Percentiles rank a stretch among this genome's conserved stretches.
Evolutionary conservation across 164 flowering plant genomes (phyloP).

Genomic region (Macadamia tetraphylla): DNA sequence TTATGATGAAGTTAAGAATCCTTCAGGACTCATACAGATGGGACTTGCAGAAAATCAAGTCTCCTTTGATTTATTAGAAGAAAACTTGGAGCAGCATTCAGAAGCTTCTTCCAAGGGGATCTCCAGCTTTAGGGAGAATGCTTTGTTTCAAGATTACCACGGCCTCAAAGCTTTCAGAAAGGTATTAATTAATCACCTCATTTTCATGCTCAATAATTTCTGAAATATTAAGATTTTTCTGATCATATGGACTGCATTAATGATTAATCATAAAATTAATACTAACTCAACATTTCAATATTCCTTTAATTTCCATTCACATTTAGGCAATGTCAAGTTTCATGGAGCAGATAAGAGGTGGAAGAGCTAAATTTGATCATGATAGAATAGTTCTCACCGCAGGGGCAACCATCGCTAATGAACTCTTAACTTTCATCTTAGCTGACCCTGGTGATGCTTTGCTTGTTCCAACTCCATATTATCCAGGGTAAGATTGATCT

Average conservation of each 20-base stretch:
- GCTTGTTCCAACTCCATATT: slow-evolving; percentile 22
- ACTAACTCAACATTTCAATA: background rate
- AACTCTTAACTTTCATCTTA: slow-evolving; percentile 74
- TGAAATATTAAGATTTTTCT: background rate
- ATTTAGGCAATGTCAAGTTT: slow-evolving; percentile 82
- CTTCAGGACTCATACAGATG: slow-evolving; percentile 92
- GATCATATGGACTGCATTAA: background rate
- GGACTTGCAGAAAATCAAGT: slow-evolving; percentile 96
- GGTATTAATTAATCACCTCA: slow-evolving; percentile 17
- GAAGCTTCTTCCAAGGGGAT: slow-evolving; percentile 33
- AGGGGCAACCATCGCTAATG: slow-evolving; percentile 96
- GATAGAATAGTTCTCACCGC: slow-evolving; percentile 79
- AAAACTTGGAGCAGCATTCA: slow-evolving; percentile 52
- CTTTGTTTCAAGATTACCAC: slow-evolving; percentile 91
- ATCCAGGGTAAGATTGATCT: slow-evolving; percentile 18
- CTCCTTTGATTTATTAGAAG: slow-evolving; percentile 79
- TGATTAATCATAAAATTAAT: background rate
- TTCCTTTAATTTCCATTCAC: background rate
- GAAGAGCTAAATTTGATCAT: slow-evolving; percentile 70
- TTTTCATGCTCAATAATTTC: too few relatives aligned
- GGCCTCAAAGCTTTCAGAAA: slow-evolving; percentile 69
- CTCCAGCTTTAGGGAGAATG: slow-evolving; percentile 71
- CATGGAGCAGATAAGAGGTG: slow-evolving; percentile 90
- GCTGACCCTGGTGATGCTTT: slow-evolving; percentile 84
- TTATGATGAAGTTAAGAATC: slow-evolving; percentile 52